These are phyloP conservation scores for Mortierella sp. DNA, from an alignment of 371 early-diverging fungal species.

Conservation along the genomic window DNA sequence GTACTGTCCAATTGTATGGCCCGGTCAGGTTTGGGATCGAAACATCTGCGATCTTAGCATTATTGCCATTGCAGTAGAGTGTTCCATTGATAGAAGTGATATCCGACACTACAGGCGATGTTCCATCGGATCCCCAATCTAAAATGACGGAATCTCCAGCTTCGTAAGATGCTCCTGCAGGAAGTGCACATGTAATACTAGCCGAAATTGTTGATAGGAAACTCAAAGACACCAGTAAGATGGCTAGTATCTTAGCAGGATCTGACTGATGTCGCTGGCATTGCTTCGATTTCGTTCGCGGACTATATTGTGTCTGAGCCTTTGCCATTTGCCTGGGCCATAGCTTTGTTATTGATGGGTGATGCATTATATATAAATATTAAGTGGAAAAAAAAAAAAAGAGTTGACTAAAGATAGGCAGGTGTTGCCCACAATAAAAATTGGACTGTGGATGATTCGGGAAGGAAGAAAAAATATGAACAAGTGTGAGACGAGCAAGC, in stretches of 20 bases:
- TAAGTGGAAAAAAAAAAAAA: neutral
- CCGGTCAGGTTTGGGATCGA: slow-evolving; percentile 29
- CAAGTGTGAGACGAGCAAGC: too few species aligned
- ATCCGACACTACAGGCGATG: slow-evolving; percentile 15
- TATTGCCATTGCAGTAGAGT: slow-evolving; percentile 35
- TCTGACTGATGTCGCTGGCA: neutral
- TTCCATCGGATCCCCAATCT: slow-evolving; percentile 43
- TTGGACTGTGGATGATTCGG: too few species aligned
- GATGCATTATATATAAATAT: neutral
- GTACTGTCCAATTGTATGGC: slow-evolving; percentile 43
- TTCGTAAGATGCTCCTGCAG: slow-evolving; percentile 35
- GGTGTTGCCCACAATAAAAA: neutral
- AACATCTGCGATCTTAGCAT: slow-evolving; percentile 23
- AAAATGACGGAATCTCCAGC: slow-evolving; percentile 35
- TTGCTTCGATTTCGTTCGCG: neutral
- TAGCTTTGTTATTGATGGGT: neutral
- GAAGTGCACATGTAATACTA: slow-evolving; percentile 40
- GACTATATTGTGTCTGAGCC: neutral
- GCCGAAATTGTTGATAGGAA: slow-evolving; percentile 18
- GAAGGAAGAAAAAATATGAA: neutral
- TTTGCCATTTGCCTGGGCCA: neutral
- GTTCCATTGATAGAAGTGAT: slow-evolving; percentile 29
- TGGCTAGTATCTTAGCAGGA: neutral
- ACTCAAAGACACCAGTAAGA: neutral
- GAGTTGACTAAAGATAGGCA: neutral